phyloP scores from a whole-genome alignment of 1,284 basidiomycete species.

The Tetrapyrgos nigripes region DNA sequence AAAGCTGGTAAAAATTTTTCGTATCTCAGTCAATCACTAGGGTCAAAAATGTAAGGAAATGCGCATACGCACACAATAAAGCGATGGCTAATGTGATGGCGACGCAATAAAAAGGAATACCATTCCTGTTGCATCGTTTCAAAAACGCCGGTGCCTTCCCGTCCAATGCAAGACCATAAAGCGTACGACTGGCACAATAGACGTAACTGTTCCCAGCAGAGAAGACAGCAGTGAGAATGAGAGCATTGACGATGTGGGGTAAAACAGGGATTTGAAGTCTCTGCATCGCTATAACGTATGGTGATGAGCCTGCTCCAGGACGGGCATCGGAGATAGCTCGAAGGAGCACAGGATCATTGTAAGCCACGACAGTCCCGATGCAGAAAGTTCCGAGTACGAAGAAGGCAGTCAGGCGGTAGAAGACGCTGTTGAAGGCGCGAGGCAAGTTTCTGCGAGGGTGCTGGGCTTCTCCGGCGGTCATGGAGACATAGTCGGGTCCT shows the following conservation, averaged over 20 bases:
- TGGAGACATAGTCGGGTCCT: constrained; percentile 56
- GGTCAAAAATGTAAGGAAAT: neutral
- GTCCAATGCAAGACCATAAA: constrained; percentile 76
- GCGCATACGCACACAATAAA: constrained; percentile 43
- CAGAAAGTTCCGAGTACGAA: constrained; percentile 61
- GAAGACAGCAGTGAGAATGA: constrained; percentile 70
- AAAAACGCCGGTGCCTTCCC: constrained; percentile 63
- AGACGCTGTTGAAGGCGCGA: constrained; percentile 48
- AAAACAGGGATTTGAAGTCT: constrained; percentile 63
- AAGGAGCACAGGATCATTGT: constrained; percentile 61
- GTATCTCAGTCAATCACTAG: neutral
- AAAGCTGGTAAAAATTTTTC: constrained; percentile 37
- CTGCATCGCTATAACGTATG: constrained; percentile 81
- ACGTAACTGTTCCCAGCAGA: constrained; percentile 81
- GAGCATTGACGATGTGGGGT: constrained; percentile 72
- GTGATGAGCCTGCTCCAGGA: constrained; percentile 60
- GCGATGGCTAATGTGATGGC: constrained; percentile 42
- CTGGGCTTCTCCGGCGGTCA: constrained; percentile 55
- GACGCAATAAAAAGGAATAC: constrained; percentile 67
- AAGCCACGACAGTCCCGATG: constrained; percentile 74
- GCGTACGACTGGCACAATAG: constrained; percentile 77
- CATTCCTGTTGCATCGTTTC: constrained; percentile 60
- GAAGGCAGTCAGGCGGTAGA: constrained; percentile 56
- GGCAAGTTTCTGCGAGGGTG: constrained; percentile 48
- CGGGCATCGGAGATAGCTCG: constrained; percentile 50